phyloP scores from a whole-genome alignment of 208 protist genomes.

The Crithidia mellificae region DNA sequence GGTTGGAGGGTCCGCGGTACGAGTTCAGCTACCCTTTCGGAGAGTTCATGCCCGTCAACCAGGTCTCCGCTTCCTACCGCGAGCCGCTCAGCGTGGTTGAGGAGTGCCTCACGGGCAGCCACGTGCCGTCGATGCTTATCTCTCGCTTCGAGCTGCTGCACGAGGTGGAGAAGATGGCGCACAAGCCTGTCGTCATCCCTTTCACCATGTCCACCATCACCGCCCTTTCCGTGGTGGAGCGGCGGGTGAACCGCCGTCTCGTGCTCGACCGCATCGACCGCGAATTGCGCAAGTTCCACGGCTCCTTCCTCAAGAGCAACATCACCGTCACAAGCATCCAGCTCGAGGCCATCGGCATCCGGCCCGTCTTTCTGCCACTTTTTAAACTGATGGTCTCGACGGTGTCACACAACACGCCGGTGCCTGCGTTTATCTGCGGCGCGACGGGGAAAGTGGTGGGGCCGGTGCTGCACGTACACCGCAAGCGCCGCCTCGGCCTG shows the following conservation, averaged over 20 bases:
- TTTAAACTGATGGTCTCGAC: conserved; percentile 74
- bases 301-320: conserved; percentile 79
- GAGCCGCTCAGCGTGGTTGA: conserved; percentile 75
- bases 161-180: conserved; percentile 69
- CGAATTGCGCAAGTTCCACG: conserved; percentile 88
- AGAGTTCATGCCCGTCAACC: conserved; percentile 80
- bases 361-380: conserved; percentile 86
- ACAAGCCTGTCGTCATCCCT: conserved; percentile 64
- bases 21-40: conserved; percentile 89
- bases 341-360: conserved; percentile 63
- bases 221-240: conserved; percentile 75
- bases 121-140: conserved; percentile 89
- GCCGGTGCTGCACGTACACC: conserved; percentile 66
- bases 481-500: conserved; percentile 25
- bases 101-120: conserved; percentile 65
- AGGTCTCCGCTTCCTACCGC: conserved; percentile 82
- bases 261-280: conserved; percentile 73
- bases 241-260: conserved; percentile 60
- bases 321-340: conserved; percentile 64
- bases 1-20: conserved; percentile 83
- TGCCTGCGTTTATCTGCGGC: conserved; percentile 81
- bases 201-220: conserved; percentile 90
- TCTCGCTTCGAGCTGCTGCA: conserved; percentile 85
- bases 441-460: conserved; percentile 86
- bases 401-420: conserved; percentile 38